Evolutionary conservation across 306 rosid species (phyloP).

Genomic region (Casuarina equisetifolia): DNA sequence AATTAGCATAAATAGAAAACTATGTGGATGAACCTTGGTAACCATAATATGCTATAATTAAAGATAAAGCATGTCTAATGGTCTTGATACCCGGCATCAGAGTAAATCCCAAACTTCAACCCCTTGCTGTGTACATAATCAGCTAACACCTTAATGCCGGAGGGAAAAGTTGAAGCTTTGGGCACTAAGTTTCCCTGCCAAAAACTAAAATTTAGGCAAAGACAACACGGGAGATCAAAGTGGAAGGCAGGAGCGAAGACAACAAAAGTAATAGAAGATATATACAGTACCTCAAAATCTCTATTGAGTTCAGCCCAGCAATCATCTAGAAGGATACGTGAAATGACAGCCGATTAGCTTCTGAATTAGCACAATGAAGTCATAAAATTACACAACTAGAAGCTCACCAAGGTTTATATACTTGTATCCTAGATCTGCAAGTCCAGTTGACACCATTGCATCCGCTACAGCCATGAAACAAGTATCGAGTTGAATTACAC

Average conservation of each 20-base stretch:
- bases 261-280: neutral
- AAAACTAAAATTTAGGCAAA: neutral
- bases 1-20: neutral
- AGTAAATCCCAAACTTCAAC: slow-evolving; percentile 70
- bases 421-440: slow-evolving; percentile 62
- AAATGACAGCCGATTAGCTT: neutral
- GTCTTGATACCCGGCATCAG: slow-evolving; percentile 69
- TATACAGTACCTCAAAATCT: slow-evolving; percentile 48
- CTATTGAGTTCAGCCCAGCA: slow-evolving; percentile 76
- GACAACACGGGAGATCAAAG: no score
- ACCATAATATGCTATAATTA: no score
- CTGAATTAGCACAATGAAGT: neutral
- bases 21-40: no score
- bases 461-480: slow-evolving; percentile 42
- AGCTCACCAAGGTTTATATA: slow-evolving; percentile 62
- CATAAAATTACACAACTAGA: neutral
- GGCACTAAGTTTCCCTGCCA: slow-evolving; percentile 70
- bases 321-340: slow-evolving; percentile 48
- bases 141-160: slow-evolving; percentile 70
- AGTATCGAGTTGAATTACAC: no score
- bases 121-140: slow-evolving; percentile 77
- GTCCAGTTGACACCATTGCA: slow-evolving; percentile 77
- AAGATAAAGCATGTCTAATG: no score
- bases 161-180: slow-evolving; percentile 61
- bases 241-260: no score